phyloP scores from a whole-genome alignment of 805 yeast species.

The Lipomyces yamadae region DNA sequence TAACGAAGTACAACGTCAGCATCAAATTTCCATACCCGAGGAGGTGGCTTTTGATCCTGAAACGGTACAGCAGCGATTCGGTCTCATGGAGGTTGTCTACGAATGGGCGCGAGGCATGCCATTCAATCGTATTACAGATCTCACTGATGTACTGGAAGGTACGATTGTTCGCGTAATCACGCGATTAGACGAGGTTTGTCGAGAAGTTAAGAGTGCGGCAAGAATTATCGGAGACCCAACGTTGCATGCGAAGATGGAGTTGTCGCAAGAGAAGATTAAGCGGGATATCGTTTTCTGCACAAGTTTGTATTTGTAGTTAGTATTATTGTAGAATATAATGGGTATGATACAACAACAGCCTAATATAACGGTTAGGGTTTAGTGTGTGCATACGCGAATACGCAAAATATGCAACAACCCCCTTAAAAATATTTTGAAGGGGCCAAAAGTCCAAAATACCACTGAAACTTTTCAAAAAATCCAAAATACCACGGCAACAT shows the following conservation, averaged over 20 bases:
- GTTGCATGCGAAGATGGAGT: constrained; percentile 86
- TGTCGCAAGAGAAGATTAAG: constrained; percentile 92
- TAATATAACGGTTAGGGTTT: too few relatives aligned
- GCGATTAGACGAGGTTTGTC: constrained; percentile 89
- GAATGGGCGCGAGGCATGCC: constrained; percentile 98
- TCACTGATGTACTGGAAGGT: constrained; percentile 92
- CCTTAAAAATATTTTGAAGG: too few relatives aligned
- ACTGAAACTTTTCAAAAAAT: too few relatives aligned
- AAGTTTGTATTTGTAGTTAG: constrained; percentile 71
- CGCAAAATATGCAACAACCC: too few relatives aligned
- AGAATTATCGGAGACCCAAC: constrained; percentile 90
- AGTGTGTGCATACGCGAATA: too few relatives aligned
- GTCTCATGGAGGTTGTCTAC: constrained; percentile 88
- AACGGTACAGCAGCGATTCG: constrained; percentile 63
- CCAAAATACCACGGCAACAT: too few relatives aligned
- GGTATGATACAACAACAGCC: too few relatives aligned
- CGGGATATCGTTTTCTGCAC: constrained; percentile 98
- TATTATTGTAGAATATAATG: too few relatives aligned
- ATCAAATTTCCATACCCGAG: constrained; percentile 72
- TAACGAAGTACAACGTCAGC: constrained; percentile 62
- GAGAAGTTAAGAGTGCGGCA: constrained; percentile 93
- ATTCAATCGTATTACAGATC: constrained; percentile 86
- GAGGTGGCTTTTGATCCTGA: constrained; percentile 79
- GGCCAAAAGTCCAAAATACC: too few relatives aligned
- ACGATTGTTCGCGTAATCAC: constrained; percentile 95